Evolutionary conservation across 352 stramenopile species (phyloP).

Genomic region (Pythium insidiosum): DNA sequence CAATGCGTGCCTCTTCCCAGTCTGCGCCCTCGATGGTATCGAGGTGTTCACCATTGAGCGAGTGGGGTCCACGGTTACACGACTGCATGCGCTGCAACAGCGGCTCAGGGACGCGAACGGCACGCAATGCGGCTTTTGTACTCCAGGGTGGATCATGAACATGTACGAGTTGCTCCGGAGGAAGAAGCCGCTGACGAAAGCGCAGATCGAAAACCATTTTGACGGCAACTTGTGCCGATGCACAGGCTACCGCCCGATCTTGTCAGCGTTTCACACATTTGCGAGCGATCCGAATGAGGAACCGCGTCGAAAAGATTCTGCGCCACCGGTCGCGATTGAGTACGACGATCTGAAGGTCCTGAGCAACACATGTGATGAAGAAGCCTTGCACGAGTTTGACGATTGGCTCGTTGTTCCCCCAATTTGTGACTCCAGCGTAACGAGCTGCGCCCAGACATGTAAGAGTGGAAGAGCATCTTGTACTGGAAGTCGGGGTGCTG

Average conservation of each 20-base stretch:
- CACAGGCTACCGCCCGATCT: slow-evolving; percentile 70
- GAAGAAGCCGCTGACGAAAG: slow-evolving; percentile 19
- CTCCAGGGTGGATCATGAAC: slow-evolving; percentile 37
- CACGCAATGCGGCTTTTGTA: slow-evolving; percentile 84
- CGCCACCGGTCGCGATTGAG: background rate
- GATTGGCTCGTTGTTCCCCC: slow-evolving; percentile 21
- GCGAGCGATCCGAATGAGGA: slow-evolving; percentile 1
- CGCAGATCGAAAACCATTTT: slow-evolving; percentile 67
- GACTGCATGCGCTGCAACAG: slow-evolving; percentile 50
- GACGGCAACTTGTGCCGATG: slow-evolving; percentile 89
- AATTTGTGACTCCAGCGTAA: slow-evolving; percentile 25
- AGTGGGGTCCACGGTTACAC: slow-evolving; percentile 29
- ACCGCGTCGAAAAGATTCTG: too few relatives aligned
- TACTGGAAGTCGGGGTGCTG: slow-evolving; percentile 12
- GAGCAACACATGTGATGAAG: slow-evolving; percentile 15
- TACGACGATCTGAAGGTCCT: background rate
- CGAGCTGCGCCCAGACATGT: too few relatives aligned
- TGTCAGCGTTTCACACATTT: slow-evolving; percentile 25
- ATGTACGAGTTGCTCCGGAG: slow-evolving; percentile 23
- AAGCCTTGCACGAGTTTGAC: too few relatives aligned
- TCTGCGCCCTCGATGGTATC: slow-evolving; percentile 63
- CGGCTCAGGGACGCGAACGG: slow-evolving; percentile 65
- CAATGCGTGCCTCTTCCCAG: slow-evolving; percentile 82
- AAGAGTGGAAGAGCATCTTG: too few relatives aligned
- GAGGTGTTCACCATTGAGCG: slow-evolving; percentile 85